These are phyloP conservation scores for Herpetomonas muscarum DNA, from an alignment of 208 protist genomes.

Conservation along the genomic window DNA sequence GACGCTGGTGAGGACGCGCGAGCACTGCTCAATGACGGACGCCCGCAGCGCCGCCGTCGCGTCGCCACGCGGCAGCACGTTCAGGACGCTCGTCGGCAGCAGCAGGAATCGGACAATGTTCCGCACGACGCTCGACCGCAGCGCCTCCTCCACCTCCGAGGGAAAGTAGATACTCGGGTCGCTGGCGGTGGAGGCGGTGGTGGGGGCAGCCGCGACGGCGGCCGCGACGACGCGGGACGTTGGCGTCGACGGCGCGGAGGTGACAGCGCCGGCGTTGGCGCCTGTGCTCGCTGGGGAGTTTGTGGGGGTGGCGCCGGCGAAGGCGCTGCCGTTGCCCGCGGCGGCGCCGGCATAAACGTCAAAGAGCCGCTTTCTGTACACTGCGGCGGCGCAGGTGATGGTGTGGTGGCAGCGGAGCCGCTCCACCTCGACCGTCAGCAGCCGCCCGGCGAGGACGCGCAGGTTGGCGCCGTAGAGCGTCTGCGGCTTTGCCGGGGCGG, in stretches of 20 bases:
- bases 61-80: constrained; percentile 19
- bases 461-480: constrained; percentile 64
- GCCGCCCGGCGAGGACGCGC: constrained; percentile 45
- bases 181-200: too few relatives aligned
- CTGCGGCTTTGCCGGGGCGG: background rate
- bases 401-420: constrained; percentile 58
- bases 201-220: too few relatives aligned
- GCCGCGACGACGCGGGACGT: too few relatives aligned
- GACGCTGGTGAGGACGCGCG: constrained; percentile 33
- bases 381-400: constrained; percentile 33
- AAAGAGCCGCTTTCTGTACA: constrained; percentile 21
- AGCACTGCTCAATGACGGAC: constrained; percentile 25
- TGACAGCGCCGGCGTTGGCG: background rate
- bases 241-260: background rate
- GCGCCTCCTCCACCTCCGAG: constrained; percentile 58
- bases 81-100: constrained; percentile 69
- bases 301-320: background rate
- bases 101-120: constrained; percentile 84
- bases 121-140: constrained; percentile 51
- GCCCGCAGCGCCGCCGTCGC: constrained; percentile 31
- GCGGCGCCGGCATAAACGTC: background rate
- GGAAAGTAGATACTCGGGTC: constrained; percentile 29
- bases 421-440: constrained; percentile 68
- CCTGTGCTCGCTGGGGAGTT: background rate
- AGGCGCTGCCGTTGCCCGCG: background rate